Conservation (phyloP, 306 rosid species). For the Cicer cuneatum region DNA sequence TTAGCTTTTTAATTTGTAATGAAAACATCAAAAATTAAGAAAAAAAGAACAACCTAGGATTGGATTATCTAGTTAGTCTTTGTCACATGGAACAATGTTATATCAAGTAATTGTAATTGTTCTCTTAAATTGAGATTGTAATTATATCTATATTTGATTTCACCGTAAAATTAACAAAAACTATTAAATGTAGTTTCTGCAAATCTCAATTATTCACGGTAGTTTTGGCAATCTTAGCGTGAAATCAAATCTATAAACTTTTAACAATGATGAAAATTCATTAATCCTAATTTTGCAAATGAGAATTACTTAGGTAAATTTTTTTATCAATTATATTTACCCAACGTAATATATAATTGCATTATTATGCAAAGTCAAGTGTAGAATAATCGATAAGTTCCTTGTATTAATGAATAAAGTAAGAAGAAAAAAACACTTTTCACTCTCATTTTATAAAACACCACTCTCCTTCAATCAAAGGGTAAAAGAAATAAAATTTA, state of each 20-base stretch:
- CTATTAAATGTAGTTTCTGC: no score
- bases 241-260: not conserved
- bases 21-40: not conserved
- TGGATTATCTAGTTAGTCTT: not conserved
- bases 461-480: not conserved
- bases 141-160: no score
- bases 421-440: not conserved
- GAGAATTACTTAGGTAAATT: not conserved
- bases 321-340: not conserved
- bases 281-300: not conserved
- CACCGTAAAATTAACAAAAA: no score
- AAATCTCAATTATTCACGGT: no score
- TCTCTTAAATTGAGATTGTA: no score
- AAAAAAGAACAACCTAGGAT: not conserved
- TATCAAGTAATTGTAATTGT: not conserved
- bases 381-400: not conserved
- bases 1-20: not conserved
- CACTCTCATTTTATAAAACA: not conserved
- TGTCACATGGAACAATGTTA: not conserved
- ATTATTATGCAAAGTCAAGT: not conserved
- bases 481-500: not conserved
- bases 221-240: no score
- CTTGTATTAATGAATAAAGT: not conserved
- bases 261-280: not conserved
- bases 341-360: not conserved